Evolutionary conservation across 192 early-diverging fungal species (phyloP).

Genomic region (Mortierella hygrophila): DNA sequence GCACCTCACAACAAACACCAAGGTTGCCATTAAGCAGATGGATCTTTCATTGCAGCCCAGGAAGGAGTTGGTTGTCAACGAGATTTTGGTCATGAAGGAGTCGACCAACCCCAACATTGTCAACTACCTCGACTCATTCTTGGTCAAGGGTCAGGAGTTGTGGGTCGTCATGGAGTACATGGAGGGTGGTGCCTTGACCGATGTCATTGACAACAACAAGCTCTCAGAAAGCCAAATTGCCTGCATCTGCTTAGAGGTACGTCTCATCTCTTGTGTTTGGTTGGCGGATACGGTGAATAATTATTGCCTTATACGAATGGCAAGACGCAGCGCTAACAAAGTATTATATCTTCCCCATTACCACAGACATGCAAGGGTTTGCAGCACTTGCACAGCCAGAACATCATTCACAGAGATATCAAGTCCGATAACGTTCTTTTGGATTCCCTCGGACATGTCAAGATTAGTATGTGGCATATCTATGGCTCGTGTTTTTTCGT

Average conservation of each 20-base stretch:
- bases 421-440: constrained; percentile 92
- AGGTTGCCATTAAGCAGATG: constrained; percentile 97
- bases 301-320: neutral
- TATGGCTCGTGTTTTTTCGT: neutral
- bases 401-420: constrained; percentile 94
- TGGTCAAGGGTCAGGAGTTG: constrained; percentile 85
- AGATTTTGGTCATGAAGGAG: constrained; percentile 95
- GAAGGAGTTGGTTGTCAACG: constrained; percentile 93
- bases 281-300: neutral
- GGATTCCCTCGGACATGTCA: constrained; percentile 84
- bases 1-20: constrained; percentile 74
- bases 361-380: constrained; percentile 82
- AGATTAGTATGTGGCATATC: constrained; percentile 59
- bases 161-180: constrained; percentile 99
- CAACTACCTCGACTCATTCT: constrained; percentile 94
- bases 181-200: constrained; percentile 98
- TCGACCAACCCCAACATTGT: constrained; percentile 96
- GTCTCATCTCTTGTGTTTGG: neutral
- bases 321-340: neutral
- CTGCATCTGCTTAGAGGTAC: constrained; percentile 91
- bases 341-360: constrained; percentile 7
- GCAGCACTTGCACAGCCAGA: constrained; percentile 81
- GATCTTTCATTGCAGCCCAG: constrained; percentile 87
- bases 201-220: constrained; percentile 95
- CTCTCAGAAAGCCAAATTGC: constrained; percentile 97